Evolutionary conservation across 306 rosid species (phyloP).

Genomic region (Cucurbita argyrosperma): DNA sequence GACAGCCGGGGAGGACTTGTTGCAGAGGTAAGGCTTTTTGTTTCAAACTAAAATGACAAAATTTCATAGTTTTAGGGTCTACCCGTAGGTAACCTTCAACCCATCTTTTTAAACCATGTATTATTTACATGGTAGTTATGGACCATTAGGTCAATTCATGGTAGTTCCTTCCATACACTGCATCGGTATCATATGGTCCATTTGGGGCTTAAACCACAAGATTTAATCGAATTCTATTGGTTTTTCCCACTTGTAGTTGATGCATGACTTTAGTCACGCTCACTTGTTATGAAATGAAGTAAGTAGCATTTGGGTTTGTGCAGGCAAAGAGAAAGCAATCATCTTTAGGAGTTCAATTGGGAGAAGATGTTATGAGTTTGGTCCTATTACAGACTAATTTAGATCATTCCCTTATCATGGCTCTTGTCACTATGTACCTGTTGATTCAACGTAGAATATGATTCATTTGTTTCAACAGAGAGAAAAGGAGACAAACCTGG

Average conservation of each 20-base stretch:
- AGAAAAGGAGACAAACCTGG: background rate
- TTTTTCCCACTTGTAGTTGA: background rate
- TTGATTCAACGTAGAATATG: conserved; percentile 16
- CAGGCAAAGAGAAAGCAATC: conserved; percentile 62
- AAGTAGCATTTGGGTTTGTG: background rate
- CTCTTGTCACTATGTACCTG: conserved; percentile 26
- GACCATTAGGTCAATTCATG: background rate
- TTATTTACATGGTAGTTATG: no score
- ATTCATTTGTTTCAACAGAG: background rate
- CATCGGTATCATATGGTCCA: background rate
- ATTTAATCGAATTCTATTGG: background rate
- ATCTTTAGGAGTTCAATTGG: conserved; percentile 36
- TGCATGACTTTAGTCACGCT: background rate
- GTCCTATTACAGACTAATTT: conserved; percentile 13
- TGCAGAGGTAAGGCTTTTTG: conserved; percentile 48
- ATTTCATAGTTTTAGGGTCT: background rate
- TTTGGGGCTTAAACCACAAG: background rate
- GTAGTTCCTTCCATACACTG: background rate
- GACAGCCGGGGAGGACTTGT: conserved; percentile 28
- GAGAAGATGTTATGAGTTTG: conserved; percentile 29
- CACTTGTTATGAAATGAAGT: background rate
- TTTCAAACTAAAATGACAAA: background rate
- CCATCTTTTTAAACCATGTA: background rate
- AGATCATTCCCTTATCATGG: conserved; percentile 28
- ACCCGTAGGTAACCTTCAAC: background rate